Conservation (phyloP, 2,329 filamentous ascomycete genomes). For the Coniochaeta prunicola region DNA sequence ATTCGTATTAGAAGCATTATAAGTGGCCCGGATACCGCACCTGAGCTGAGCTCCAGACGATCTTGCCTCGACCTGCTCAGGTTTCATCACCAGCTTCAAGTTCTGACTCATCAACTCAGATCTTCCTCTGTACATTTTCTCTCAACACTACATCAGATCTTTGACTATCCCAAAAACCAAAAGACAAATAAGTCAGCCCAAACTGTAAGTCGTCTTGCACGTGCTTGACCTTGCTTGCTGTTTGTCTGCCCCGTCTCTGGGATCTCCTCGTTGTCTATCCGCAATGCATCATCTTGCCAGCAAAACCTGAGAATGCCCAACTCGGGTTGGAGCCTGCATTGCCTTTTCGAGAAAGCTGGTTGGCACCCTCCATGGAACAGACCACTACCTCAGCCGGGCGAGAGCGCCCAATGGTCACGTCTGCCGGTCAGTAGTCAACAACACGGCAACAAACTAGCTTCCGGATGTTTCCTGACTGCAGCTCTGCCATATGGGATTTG, state of each 20-base stretch:
- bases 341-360: not conserved
- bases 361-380: not conserved
- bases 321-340: not conserved
- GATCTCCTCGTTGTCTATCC: not conserved
- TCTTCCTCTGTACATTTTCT: not conserved
- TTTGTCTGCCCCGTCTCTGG: not conserved
- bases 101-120: not conserved
- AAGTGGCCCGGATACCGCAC: not conserved
- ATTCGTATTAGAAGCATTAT: constrained; percentile 1
- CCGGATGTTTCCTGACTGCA: constrained; percentile 9
- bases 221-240: not conserved
- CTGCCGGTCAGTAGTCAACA: not conserved
- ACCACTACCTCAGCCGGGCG: not conserved
- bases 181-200: not conserved
- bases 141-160: not conserved
- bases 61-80: not conserved
- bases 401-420: not conserved
- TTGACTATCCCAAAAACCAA: not conserved
- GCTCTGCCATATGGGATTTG: not conserved
- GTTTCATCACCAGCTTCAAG: constrained; percentile 1
- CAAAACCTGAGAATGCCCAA: not conserved
- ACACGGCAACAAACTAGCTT: not conserved
- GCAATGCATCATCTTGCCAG: not conserved
- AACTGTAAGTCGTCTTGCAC: not conserved
- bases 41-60: not conserved